Evolutionary conservation across 106 monocot genomes (phyloP).

Genomic region (Narthecium ossifragum): DNA sequence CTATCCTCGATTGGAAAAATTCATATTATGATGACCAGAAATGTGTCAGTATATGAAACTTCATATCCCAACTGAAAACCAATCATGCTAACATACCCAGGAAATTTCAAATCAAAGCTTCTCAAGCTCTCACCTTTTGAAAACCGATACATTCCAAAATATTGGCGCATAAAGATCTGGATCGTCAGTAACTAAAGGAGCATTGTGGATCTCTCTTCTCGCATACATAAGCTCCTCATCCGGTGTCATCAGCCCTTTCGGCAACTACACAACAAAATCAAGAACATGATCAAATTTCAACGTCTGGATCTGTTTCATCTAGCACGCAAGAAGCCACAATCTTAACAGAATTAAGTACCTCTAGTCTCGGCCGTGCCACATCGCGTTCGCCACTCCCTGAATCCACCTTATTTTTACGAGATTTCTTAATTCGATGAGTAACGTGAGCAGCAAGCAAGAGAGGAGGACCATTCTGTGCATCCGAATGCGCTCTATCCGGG

Average conservation of each 20-base stretch:
- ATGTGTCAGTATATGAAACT: not conserved
- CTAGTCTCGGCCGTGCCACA: too few species aligned
- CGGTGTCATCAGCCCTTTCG: constrained; percentile 43
- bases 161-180: constrained; percentile 58
- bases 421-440: too few species aligned
- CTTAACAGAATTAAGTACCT: too few species aligned
- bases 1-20: not conserved
- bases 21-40: not conserved
- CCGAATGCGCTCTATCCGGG: too few species aligned
- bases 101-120: too few species aligned
- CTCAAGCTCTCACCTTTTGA: constrained; percentile 46
- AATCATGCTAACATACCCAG: not conserved
- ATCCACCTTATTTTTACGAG: too few species aligned
- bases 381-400: too few species aligned
- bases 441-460: too few species aligned
- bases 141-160: constrained; percentile 64
- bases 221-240: constrained; percentile 57
- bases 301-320: not conserved
- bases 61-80: not conserved
- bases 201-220: constrained; percentile 54
- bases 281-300: not conserved
- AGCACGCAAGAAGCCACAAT: too few species aligned
- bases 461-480: too few species aligned
- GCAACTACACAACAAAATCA: constrained; percentile 11
- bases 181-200: constrained; percentile 45